Base-by-base conservation (phyloP, 2,329 filamentous ascomycete genomes). In the Chaetomium sp. region DNA sequence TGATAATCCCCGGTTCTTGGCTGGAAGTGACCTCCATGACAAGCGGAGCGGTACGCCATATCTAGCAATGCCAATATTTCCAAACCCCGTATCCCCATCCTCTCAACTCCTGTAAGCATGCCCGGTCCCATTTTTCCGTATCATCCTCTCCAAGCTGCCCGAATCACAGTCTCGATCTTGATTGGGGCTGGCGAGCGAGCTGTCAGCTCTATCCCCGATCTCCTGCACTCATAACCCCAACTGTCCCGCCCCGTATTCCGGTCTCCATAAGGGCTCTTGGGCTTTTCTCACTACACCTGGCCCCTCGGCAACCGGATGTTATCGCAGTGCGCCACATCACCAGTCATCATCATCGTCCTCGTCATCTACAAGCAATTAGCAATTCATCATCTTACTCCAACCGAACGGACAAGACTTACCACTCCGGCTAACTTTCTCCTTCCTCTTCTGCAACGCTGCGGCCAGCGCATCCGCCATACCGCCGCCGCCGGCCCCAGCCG, bases 341-440 rank as follows among this genome's bases (percentile, higher is more conserved):
- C 71, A 72, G 59, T 93, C 90, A 74, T 93, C 90, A 66, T 92
- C 87, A 70, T 92, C 88, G 70, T 82, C 82, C 76, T 93, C 90
- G 70, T 93, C 90, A 80, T 93, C 90, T 93, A 70, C 38, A 68
- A 25, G 33, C 25, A 65, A 6, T 66, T 55, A 66, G 72, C 67
- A 69, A 50, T 65, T 71, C 67, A 69, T 75, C 69, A 75, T 68
- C 64, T 57, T 55, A 53, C 55, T 58, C 45, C 57, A 27, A 50
- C 63, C 61, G 58, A 10, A 53, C 63, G 45, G 33, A 60, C n/a
- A 59, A 57, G 60, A 89, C 91, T 87, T 87, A 97, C 94, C 94
- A 83, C 92, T 96, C 76, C 91, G 90, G 79, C 91, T 92, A 75
- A 97, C 94, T 83, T 96, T 97, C 78, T 92, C 87, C 82, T 97